phyloP scores from a whole-genome alignment of 768 basidiomycete genomes.

The Pisolithus tinctorius region DNA sequence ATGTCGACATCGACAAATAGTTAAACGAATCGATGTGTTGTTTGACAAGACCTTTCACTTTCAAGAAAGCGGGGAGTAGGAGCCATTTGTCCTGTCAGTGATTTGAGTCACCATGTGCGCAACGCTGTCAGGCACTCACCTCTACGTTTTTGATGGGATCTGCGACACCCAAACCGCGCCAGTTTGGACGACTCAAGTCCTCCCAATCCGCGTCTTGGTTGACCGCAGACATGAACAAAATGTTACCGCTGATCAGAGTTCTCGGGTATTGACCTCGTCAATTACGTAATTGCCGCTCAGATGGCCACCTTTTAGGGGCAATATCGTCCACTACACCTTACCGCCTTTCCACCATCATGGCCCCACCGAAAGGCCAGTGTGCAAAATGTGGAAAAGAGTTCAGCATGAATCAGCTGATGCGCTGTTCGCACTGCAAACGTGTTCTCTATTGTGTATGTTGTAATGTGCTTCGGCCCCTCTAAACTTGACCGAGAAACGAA shows the following conservation, averaged over 20 bases:
- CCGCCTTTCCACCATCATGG: background rate
- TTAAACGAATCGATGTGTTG: conserved; percentile 99
- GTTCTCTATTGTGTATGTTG: background rate
- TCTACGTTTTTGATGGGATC: conserved; percentile 89
- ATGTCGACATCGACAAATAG: conserved; percentile 95
- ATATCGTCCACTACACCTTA: background rate
- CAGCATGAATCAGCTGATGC: background rate
- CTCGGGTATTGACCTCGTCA: too few species aligned
- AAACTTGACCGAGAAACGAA: too few species aligned
- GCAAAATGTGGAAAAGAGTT: background rate
- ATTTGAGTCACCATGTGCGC: background rate
- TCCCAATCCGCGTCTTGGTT: conserved; percentile 48
- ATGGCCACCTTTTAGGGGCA: too few species aligned
- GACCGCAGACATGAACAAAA: background rate
- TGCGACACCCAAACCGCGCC: conserved; percentile 74
- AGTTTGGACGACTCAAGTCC: conserved; percentile 45
- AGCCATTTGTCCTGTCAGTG: conserved; percentile 91
- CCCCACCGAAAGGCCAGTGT: conserved; percentile 2
- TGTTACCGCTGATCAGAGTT: too few species aligned
- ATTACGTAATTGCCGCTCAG: background rate
- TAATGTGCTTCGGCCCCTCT: background rate
- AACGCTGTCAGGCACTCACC: conserved; percentile 40
- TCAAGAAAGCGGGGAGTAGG: conserved; percentile 89
- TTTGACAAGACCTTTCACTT: conserved; percentile 97
- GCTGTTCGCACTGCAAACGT: background rate